These are phyloP conservation scores for Arabidopsis suecica DNA, from an alignment of 345 rosid genomes.

Conservation along the genomic window DNA sequence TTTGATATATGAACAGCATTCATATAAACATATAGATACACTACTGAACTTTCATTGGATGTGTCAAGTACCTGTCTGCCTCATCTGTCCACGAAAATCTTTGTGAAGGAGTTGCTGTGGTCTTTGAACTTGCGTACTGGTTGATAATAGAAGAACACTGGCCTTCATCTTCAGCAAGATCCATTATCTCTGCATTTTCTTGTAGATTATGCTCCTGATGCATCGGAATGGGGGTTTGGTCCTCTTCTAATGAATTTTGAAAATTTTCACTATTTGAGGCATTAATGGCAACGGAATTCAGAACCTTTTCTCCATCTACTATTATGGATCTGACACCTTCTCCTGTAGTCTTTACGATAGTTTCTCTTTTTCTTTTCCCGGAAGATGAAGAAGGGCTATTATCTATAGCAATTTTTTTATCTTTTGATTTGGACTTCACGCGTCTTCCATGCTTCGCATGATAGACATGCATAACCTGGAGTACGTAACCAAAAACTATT, in stretches of 20 bases:
- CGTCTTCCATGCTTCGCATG: constrained; percentile 64
- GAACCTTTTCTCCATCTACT: constrained; percentile 32
- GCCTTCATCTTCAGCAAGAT: constrained; percentile 52
- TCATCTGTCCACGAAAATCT: constrained; percentile 90
- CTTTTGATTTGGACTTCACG: constrained; percentile 44
- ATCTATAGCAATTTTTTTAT: constrained; percentile 43
- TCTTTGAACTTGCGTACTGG: constrained; percentile 52
- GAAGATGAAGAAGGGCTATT: constrained; percentile 47
- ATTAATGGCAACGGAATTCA: constrained; percentile 32
- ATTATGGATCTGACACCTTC: constrained; percentile 47
- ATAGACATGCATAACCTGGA: constrained; percentile 84
- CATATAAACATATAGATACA: constrained; percentile 24
- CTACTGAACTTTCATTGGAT: constrained; percentile 24
- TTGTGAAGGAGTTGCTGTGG: constrained; percentile 53
- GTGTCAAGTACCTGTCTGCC: constrained; percentile 71
- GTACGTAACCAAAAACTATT: constrained; percentile 32
- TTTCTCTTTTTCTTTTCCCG: constrained; percentile 64
- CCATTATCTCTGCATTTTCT: constrained; percentile 48
- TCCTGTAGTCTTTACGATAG: constrained; percentile 47
- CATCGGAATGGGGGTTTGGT: constrained; percentile 42
- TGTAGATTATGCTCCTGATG: constrained; percentile 46
- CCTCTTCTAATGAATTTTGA: constrained; percentile 45
- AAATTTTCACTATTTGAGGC: constrained; percentile 39
- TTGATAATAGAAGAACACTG: constrained; percentile 52
- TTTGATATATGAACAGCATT: constrained; percentile 13